Evolutionary conservation across 2,329 filamentous ascomycete genomes (phyloP).

Genomic region (Penicillium sp.): DNA sequence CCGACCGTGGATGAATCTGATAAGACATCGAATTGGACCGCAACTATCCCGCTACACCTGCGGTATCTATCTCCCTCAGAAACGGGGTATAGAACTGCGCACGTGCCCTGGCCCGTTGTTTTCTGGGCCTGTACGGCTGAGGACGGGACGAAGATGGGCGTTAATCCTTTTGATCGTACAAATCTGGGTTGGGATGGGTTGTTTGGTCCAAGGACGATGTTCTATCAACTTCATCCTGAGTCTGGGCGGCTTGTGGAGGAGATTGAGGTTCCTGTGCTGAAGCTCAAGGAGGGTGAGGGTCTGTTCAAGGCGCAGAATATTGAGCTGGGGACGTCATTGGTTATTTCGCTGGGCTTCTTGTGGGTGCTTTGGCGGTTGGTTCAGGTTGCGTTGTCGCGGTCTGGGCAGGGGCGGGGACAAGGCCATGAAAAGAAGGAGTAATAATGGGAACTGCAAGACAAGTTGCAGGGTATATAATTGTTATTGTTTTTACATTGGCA

Average conservation of each 20-base stretch:
- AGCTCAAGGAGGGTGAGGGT: conserved; percentile 58
- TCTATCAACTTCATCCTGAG: conserved; percentile 76
- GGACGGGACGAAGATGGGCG: conserved; percentile 66
- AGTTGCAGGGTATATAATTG: neutral
- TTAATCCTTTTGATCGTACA: conserved; percentile 84
- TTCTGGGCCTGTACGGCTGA: conserved; percentile 85
- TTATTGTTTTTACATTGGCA: neutral
- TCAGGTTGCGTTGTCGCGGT: conserved; percentile 32
- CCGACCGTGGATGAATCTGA: conserved; percentile 44
- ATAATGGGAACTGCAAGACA: neutral
- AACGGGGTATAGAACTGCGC: conserved; percentile 60
- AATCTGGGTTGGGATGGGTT: conserved; percentile 84
- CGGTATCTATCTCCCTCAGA: conserved; percentile 74
- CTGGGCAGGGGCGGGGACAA: conserved; percentile 6
- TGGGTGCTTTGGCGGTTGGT: conserved; percentile 71
- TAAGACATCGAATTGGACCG: conserved; percentile 38
- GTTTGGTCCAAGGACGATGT: conserved; percentile 77
- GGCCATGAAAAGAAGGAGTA: conserved; percentile 39
- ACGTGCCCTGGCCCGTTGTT: conserved; percentile 79
- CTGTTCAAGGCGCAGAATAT: conserved; percentile 46
- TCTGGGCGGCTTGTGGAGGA: conserved; percentile 57
- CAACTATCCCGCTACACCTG: conserved; percentile 77
- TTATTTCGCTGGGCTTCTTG: conserved; percentile 68
- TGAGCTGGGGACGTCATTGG: conserved; percentile 62
- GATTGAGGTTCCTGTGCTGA: conserved; percentile 70